Conservation (phyloP, 352 stramenopile species). For the Aphanomyces cochlioides region DNA sequence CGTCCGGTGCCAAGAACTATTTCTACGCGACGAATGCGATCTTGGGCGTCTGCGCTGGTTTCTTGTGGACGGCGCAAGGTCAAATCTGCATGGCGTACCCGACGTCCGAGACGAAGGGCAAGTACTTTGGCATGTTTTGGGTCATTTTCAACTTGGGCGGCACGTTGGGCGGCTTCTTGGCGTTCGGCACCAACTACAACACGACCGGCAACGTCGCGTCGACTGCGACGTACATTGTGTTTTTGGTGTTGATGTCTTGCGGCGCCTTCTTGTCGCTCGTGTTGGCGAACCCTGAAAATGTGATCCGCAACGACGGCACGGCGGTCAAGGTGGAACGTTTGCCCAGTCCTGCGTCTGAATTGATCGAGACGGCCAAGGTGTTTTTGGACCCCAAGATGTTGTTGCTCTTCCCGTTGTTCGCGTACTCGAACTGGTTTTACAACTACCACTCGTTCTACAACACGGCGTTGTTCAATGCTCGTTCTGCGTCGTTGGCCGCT, state of each 20-base stretch:
- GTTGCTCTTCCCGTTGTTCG: slow-evolving; percentile 44
- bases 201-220: slow-evolving; percentile 23
- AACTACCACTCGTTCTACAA: slow-evolving; percentile 60
- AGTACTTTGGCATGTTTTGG: slow-evolving; percentile 70
- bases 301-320: slow-evolving; percentile 37
- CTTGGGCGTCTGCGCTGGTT: slow-evolving; percentile 54
- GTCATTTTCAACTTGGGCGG: slow-evolving; percentile 76
- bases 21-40: slow-evolving; percentile 39
- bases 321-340: slow-evolving; percentile 27
- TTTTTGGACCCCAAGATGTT: slow-evolving; percentile 31
- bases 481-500: slow-evolving; percentile 40
- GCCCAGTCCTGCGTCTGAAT: neutral
- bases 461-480: slow-evolving; percentile 42
- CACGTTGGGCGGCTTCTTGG: slow-evolving; percentile 54
- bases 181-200: slow-evolving; percentile 49
- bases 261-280: slow-evolving; percentile 44
- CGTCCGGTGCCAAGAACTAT: neutral
- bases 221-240: slow-evolving; percentile 51
- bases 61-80: slow-evolving; percentile 78
- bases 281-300: slow-evolving; percentile 36
- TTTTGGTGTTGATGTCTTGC: slow-evolving; percentile 51
- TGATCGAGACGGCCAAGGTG: neutral
- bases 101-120: slow-evolving; percentile 41
- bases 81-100: slow-evolving; percentile 62
- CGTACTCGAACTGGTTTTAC: slow-evolving; percentile 68